These are phyloP conservation scores for Coemansia guatemalensis DNA, from an alignment of 192 early-diverging fungal species.

Conservation along the genomic window DNA sequence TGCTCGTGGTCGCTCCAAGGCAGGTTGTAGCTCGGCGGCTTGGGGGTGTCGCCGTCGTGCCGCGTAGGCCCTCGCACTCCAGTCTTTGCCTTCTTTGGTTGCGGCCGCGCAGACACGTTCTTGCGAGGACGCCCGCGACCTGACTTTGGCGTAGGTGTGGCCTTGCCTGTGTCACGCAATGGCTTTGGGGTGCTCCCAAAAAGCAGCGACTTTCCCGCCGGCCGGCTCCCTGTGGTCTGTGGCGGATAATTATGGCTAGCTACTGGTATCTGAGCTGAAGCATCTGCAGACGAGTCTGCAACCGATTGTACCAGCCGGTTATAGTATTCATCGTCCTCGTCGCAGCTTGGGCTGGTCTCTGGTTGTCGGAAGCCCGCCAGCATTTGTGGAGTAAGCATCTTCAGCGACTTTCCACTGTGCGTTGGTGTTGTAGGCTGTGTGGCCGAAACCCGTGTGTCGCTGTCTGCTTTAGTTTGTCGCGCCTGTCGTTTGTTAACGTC, in stretches of 20 bases:
- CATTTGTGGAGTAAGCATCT: constrained; percentile 50
- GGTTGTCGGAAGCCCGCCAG: constrained; percentile 37
- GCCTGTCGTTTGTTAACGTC: not conserved
- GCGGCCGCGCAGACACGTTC: not conserved
- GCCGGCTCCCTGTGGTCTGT: not conserved
- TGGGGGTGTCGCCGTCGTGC: constrained; percentile 32
- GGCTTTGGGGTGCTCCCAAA: not conserved
- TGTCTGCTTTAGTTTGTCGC: not conserved
- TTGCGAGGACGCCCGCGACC: constrained; percentile 18
- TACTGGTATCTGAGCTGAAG: too few species aligned
- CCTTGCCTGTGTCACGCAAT: not conserved
- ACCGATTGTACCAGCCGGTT: constrained; percentile 26
- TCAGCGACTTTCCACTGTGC: constrained; percentile 35
- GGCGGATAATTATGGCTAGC: not conserved
- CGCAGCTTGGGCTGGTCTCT: constrained; percentile 22
- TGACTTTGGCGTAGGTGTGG: constrained; percentile 6
- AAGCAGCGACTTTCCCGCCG: constrained; percentile 15
- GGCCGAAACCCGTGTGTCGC: constrained; percentile 1
- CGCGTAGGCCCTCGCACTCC: constrained; percentile 14
- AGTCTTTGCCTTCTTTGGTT: not conserved
- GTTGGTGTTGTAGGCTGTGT: constrained; percentile 38
- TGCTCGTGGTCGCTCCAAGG: constrained; percentile 76
- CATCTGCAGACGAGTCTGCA: too few species aligned
- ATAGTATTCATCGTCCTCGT: constrained; percentile 28
- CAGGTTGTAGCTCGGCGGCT: constrained; percentile 61